Evolutionary conservation across 306 rosid species (phyloP).

Genomic region (Gillenia trifoliata): DNA sequence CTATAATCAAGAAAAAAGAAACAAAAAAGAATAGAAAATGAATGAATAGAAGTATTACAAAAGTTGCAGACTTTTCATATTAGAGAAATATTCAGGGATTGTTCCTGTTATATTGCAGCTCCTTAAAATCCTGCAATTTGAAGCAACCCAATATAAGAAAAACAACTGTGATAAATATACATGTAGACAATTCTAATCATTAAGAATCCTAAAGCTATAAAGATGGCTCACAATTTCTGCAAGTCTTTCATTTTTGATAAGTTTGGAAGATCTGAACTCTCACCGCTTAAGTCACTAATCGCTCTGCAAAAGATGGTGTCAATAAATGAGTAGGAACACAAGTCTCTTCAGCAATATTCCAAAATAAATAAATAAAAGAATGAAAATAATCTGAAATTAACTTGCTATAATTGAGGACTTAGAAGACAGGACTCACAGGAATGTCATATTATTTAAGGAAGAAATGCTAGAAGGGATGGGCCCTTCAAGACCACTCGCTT

Average conservation of each 20-base stretch:
- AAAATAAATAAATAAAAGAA: not conserved
- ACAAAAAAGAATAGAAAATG: not conserved
- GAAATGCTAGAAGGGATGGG: slow-evolving; percentile 24
- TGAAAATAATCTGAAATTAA: not conserved
- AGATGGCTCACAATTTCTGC: slow-evolving; percentile 18
- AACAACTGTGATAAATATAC: not conserved
- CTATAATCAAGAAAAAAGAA: too few relatives aligned
- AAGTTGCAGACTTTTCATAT: not conserved
- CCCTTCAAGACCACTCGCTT: slow-evolving; percentile 26
- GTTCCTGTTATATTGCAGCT: slow-evolving; percentile 10
- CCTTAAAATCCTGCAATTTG: slow-evolving; percentile 13
- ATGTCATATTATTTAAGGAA: not conserved
- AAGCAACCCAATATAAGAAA: not conserved
- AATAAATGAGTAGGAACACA: not conserved
- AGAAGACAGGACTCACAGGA: slow-evolving; percentile 13
- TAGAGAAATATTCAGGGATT: slow-evolving; percentile 10
- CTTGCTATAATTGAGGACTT: not conserved
- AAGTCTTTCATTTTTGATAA: slow-evolving; percentile 11
- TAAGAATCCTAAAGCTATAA: not conserved
- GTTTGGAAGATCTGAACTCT: slow-evolving; percentile 17
- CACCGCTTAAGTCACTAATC: slow-evolving; percentile 28
- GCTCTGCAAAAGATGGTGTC: slow-evolving; percentile 16
- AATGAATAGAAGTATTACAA: not conserved
- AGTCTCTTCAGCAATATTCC: not conserved
- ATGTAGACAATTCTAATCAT: not conserved